These are phyloP conservation scores for Solanum chacoense DNA, from an alignment of 305 asterid genomes.

Conservation along the genomic window DNA sequence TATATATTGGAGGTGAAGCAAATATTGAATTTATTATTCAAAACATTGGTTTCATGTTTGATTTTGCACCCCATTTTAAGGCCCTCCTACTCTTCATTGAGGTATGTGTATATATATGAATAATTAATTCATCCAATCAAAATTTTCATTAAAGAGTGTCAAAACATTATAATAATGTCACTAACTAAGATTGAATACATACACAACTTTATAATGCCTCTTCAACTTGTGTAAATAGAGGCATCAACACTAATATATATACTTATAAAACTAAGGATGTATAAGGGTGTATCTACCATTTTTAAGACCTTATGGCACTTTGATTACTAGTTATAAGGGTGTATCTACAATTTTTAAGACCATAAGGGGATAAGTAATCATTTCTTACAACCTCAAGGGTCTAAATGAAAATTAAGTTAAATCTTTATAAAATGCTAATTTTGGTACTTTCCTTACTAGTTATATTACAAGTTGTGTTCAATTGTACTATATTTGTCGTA, in stretches of 20 bases:
- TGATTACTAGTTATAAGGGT: neutral
- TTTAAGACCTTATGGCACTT: neutral
- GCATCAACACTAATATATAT: neutral
- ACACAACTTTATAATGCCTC: neutral
- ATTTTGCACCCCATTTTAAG: constrained; percentile 43
- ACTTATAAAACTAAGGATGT: neutral
- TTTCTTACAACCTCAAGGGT: neutral
- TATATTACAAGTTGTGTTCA: neutral
- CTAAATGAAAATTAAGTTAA: neutral
- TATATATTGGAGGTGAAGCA: constrained; percentile 82
- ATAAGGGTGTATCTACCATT: neutral
- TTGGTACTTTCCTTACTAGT: neutral
- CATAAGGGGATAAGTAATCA: neutral
- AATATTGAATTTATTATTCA: constrained; percentile 74
- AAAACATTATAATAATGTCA: too few species aligned
- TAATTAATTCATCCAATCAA: neutral
- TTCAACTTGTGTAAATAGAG: neutral
- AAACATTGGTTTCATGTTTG: constrained; percentile 83
- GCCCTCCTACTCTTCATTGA: constrained; percentile 64
- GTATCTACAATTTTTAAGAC: neutral
- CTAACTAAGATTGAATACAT: too few species aligned
- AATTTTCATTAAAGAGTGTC: fast-evolving
- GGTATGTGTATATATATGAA: constrained; percentile 23
- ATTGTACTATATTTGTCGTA: neutral
- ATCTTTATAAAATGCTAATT: neutral